Conservation (phyloP, 225 moss, liverwort and hornwort genomes). For the Thuidium tamariscinum region DNA sequence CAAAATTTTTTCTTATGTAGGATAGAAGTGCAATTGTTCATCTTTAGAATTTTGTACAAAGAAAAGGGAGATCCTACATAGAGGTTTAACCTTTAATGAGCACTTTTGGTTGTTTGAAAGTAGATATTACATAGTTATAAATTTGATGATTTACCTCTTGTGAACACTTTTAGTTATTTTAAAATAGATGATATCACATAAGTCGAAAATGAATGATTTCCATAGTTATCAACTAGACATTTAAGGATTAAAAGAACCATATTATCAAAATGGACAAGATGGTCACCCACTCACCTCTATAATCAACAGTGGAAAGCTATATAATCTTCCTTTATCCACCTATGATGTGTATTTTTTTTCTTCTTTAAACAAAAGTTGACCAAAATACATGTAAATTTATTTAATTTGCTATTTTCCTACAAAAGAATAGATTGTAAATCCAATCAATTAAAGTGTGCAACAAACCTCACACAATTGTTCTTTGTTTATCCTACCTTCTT, state of each 20-base stretch:
- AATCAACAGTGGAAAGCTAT: not conserved
- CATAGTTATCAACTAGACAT: too few species aligned
- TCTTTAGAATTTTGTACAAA: too few species aligned
- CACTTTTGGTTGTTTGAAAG: too few species aligned
- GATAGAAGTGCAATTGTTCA: too few species aligned
- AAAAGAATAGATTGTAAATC: not conserved
- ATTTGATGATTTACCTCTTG: too few species aligned
- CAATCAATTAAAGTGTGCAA: not conserved
- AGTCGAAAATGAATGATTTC: too few species aligned
- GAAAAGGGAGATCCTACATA: too few species aligned
- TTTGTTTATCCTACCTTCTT: not conserved
- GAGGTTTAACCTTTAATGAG: too few species aligned
- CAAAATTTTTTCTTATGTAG: too few species aligned
- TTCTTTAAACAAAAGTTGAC: not conserved
- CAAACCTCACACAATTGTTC: not conserved
- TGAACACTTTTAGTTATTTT: too few species aligned
- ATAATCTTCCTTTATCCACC: not conserved
- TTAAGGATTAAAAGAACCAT: not conserved
- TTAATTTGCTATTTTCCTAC: not conserved
- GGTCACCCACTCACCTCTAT: fast-evolving
- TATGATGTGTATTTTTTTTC: not conserved
- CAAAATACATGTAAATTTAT: not conserved
- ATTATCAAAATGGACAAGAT: not conserved
- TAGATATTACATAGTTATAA: too few species aligned
- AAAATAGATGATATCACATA: too few species aligned